Conservation (phyloP, 2,329 filamentous ascomycete species). For the Metarhizium robertsii region DNA sequence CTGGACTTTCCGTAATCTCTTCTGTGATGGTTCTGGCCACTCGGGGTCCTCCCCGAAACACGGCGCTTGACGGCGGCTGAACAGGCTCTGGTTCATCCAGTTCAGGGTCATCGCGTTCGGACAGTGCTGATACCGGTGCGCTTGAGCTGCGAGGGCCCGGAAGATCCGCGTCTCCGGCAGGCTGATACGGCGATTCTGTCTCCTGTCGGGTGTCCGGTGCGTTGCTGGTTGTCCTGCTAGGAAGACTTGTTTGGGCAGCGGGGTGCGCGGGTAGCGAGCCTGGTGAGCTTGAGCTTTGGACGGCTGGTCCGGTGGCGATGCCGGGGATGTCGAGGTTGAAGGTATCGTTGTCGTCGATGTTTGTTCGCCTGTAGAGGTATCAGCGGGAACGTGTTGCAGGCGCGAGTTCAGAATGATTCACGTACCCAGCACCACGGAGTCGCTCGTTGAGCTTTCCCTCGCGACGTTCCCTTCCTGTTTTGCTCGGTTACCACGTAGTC, state of each 20-base stretch:
- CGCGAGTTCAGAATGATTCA: background rate
- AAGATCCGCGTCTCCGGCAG: background rate
- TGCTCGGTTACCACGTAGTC: background rate
- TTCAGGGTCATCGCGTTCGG: background rate
- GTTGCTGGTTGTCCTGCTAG: background rate
- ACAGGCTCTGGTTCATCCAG: conserved; percentile 3
- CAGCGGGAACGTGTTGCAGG: background rate
- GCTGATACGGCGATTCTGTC: background rate
- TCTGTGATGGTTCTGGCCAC: background rate
- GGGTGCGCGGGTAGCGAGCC: background rate
- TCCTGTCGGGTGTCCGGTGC: background rate
- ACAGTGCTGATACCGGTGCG: background rate
- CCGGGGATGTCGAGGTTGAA: conserved; percentile 45
- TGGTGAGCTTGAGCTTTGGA: conserved; percentile 7
- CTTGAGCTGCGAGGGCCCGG: background rate
- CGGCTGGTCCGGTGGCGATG: conserved; percentile 18
- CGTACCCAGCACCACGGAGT: conserved; percentile 55
- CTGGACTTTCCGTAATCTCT: conserved; percentile 1
- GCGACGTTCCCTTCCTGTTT: conserved; percentile 35
- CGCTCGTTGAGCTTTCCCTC: conserved; percentile 56
- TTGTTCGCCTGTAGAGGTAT: conserved; percentile 33
- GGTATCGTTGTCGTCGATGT: conserved; percentile 51
- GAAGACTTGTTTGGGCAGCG: background rate
- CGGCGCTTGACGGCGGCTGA: conserved; percentile 5
- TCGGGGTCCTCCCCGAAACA: background rate